phyloP scores from a whole-genome alignment of 164 flowering plant species.

The Aristolochia fimbriata region DNA sequence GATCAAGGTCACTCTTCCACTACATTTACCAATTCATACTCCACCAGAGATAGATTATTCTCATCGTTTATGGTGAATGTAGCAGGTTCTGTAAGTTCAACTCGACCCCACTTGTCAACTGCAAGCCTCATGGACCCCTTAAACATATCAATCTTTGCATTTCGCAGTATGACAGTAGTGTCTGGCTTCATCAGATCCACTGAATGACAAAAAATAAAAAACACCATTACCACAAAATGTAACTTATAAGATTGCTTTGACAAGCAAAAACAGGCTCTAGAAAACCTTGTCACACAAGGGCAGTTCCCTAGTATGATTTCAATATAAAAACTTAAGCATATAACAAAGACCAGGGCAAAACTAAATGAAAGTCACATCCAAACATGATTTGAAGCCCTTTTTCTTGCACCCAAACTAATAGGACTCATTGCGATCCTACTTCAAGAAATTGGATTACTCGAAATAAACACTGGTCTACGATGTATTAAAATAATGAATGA shows the following conservation, averaged over 20 bases:
- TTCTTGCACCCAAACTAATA: too few relatives aligned
- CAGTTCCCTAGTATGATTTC: background rate
- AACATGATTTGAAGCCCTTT: background rate
- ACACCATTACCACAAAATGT: background rate
- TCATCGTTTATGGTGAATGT: conserved; percentile 30
- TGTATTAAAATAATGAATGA: too few relatives aligned
- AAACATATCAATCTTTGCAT: conserved; percentile 46
- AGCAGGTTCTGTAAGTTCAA: conserved; percentile 37
- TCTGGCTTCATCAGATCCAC: conserved; percentile 38
- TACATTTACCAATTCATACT: conserved; percentile 39
- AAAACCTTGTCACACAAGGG: background rate
- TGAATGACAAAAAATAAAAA: conserved; percentile 12
- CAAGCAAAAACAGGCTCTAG: background rate
- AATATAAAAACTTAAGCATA: too few relatives aligned
- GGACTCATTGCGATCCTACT: too few relatives aligned
- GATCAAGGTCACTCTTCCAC: conserved; percentile 15
- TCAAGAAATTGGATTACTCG: too few relatives aligned
- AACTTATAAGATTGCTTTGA: background rate
- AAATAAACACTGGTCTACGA: too few relatives aligned
- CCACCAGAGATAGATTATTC: conserved; percentile 35
- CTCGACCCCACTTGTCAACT: conserved; percentile 42
- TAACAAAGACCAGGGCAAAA: too few relatives aligned
- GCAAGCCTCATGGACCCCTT: conserved; percentile 41
- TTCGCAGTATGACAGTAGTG: conserved; percentile 29
- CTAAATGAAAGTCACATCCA: background rate